A percentile compares a stretch with the other conserved stretches of the same genome.
phyloP scores from a whole-genome alignment of 2,329 filamentous ascomycete species.

The Ophiostoma australiae region DNA sequence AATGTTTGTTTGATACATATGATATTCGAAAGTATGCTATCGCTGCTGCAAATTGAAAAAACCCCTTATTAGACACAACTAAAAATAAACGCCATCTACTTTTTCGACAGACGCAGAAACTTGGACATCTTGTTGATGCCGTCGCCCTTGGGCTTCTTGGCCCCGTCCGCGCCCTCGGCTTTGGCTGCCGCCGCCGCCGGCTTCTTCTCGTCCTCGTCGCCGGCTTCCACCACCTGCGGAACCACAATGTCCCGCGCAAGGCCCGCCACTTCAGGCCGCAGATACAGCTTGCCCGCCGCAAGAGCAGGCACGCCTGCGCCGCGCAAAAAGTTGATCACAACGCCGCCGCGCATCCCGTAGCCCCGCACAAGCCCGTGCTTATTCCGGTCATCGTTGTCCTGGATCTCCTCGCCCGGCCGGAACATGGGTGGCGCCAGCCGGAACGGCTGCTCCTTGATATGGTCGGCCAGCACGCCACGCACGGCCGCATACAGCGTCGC shows the following conservation, averaged over 20 bases:
- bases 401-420: constrained; percentile 43
- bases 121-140: constrained; percentile 33
- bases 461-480: constrained; percentile 61
- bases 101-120: constrained; percentile 28
- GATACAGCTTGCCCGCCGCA: constrained; percentile 51
- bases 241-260: constrained; percentile 64
- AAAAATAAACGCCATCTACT: constrained; percentile 18
- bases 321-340: constrained; percentile 75
- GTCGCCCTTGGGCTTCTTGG: constrained; percentile 32
- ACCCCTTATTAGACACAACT: not conserved
- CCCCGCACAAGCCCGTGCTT: constrained; percentile 62
- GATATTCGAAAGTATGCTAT: not conserved
- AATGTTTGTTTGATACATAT: not conserved
- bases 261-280: constrained; percentile 54
- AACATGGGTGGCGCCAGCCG: constrained; percentile 59
- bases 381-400: constrained; percentile 41
- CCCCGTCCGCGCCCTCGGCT: constrained; percentile 27
- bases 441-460: constrained; percentile 61
- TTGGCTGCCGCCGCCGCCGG: constrained; percentile 33
- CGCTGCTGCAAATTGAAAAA: not conserved
- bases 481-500: constrained; percentile 70
- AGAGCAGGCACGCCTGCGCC: constrained; percentile 53
- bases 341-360: constrained; percentile 63
- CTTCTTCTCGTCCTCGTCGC: constrained; percentile 40
- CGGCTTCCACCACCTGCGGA: constrained; percentile 47